These are phyloP conservation scores for Caloboletus inedulis DNA, from an alignment of 1,284 basidiomycete genomes.

Conservation along the genomic window DNA sequence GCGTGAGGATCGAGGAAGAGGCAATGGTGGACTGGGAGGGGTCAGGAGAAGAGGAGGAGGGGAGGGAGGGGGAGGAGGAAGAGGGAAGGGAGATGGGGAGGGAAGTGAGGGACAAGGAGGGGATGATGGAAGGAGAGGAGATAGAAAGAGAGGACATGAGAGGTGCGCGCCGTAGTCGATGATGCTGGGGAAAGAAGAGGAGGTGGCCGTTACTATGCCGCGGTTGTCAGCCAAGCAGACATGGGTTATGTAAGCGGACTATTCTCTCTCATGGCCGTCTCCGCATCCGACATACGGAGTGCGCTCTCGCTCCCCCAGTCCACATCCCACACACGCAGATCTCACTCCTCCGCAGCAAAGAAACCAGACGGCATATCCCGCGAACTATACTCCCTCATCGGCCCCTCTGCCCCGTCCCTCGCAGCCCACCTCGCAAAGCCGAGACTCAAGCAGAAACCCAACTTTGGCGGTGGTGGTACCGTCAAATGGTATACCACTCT, in stretches of 20 bases:
- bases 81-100: not conserved
- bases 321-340: conserved; percentile 16
- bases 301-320: conserved; percentile 57
- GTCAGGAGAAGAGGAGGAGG: not conserved
- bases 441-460: conserved; percentile 84
- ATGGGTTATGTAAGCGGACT: conserved; percentile 11
- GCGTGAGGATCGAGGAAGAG: not conserved
- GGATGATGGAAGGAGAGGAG: not conserved
- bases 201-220: too few relatives aligned
- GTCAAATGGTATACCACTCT: conserved; percentile 58
- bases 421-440: conserved; percentile 74
- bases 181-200: not conserved
- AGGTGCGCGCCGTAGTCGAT: not conserved
- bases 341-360: conserved; percentile 32
- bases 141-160: not conserved
- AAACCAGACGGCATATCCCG: conserved; percentile 91
- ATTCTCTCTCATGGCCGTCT: conserved; percentile 47
- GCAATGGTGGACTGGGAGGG: not conserved
- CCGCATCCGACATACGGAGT: conserved; percentile 79
- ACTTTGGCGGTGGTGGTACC: conserved; percentile 56
- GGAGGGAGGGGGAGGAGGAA: not conserved
- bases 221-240: not conserved
- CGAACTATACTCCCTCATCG: conserved; percentile 92
- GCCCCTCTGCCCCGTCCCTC: conserved; percentile 84
- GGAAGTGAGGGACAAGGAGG: not conserved